phyloP scores from a whole-genome alignment of 495 filamentous ascomycete genomes.

The Hypoxylon fragiforme region DNA sequence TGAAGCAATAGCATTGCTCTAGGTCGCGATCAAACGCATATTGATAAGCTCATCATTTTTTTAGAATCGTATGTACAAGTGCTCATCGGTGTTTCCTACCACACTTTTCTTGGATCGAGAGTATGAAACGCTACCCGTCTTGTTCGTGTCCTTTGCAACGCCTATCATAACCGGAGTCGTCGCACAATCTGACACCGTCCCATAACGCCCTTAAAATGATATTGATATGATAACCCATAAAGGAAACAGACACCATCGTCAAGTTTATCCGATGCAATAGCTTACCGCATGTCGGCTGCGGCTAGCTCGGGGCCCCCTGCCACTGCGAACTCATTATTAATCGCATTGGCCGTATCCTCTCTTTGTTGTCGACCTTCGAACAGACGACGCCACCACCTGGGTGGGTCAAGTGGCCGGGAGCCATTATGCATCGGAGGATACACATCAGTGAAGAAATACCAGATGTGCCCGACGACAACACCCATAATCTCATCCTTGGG shows the following conservation, averaged over 20 bases:
- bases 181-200: constrained; percentile 14
- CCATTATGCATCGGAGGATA: constrained; percentile 89
- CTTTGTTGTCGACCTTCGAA: constrained; percentile 61
- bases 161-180: constrained; percentile 8
- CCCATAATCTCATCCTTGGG: constrained; percentile 97
- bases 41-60: background rate
- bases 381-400: constrained; percentile 84
- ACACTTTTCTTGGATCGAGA: background rate
- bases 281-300: constrained; percentile 37
- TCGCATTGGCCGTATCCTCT: constrained; percentile 50
- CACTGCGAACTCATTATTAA: constrained; percentile 58
- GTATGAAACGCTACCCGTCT: constrained; percentile 24
- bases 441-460: constrained; percentile 98
- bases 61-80: constrained; percentile 25
- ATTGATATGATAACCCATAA: constrained; percentile 19
- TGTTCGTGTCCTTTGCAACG: constrained; percentile 9
- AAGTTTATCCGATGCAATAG: background rate
- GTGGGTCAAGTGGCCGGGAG: constrained; percentile 85
- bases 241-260: constrained; percentile 1
- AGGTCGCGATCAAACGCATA: background rate
- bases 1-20: background rate
- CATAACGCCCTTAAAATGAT: constrained; percentile 34
- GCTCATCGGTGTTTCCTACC: constrained; percentile 3
- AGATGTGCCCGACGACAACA: constrained; percentile 90
- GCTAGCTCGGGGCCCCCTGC: constrained; percentile 49